Percentiles rank a stretch among this genome's conserved stretches.
phyloP scores from a whole-genome alignment of 306 rosid genomes.

The Fagus sylvatica region DNA sequence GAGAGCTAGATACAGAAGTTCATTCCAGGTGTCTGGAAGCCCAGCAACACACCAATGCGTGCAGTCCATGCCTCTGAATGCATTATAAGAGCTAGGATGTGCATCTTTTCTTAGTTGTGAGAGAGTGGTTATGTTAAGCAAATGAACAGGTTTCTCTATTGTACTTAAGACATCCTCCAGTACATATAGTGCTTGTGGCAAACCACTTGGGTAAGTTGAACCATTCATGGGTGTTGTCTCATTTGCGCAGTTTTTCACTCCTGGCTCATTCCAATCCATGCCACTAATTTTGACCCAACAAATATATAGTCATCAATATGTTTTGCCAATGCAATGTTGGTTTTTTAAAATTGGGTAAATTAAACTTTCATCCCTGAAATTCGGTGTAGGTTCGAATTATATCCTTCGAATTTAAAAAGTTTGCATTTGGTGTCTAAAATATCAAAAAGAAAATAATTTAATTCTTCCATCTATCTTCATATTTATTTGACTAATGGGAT shows the following conservation, averaged over 20 bases:
- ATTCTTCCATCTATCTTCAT: too few relatives aligned
- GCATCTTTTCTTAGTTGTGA: conserved; percentile 78
- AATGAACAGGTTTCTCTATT: conserved; percentile 42
- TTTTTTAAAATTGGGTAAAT: background rate
- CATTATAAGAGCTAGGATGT: conserved; percentile 59
- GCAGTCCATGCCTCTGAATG: conserved; percentile 61
- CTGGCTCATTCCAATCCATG: conserved; percentile 44
- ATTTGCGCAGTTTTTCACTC: conserved; percentile 47
- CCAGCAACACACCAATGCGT: conserved; percentile 86
- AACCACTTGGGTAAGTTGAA: conserved; percentile 42
- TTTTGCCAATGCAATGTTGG: background rate
- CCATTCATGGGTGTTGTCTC: conserved; percentile 61
- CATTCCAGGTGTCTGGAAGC: conserved; percentile 71
- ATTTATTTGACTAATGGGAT: too few relatives aligned
- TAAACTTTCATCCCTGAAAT: too few relatives aligned
- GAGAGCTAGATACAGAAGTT: conserved; percentile 36
- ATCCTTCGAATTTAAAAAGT: too few relatives aligned
- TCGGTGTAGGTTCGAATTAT: too few relatives aligned
- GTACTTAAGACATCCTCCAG: conserved; percentile 38
- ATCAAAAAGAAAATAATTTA: too few relatives aligned
- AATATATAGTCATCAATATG: background rate
- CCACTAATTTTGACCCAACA: conserved; percentile 39
- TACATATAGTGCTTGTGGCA: conserved; percentile 42
- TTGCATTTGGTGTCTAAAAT: too few relatives aligned
- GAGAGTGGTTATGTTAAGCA: conserved; percentile 62